phyloP scores from a whole-genome alignment of 495 filamentous ascomycete species.

The Penicillium herquei region DNA sequence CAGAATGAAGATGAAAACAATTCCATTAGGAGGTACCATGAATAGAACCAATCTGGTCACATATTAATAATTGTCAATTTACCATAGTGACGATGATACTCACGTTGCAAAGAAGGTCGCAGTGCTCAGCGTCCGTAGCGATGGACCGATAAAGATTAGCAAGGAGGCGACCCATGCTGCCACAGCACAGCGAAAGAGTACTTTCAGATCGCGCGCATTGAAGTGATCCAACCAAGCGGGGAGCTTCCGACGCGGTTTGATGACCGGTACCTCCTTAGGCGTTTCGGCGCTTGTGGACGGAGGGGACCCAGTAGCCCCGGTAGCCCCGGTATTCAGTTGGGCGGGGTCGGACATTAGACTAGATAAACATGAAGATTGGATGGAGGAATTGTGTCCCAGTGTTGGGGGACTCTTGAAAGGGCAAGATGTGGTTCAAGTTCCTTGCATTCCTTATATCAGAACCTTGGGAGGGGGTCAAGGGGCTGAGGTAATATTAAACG shows the following conservation, averaged over 20 bases:
- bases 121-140: slow-evolving; percentile 25
- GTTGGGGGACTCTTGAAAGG: neutral
- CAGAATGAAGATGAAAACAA: slow-evolving; percentile 40
- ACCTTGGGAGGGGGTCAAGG: neutral
- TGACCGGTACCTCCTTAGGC: slow-evolving; percentile 1
- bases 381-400: neutral
- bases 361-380: neutral
- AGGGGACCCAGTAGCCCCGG: slow-evolving; percentile 2
- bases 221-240: slow-evolving; percentile 44
- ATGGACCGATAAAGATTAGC: slow-evolving; percentile 40
- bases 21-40: slow-evolving; percentile 37
- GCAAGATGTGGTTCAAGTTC: neutral
- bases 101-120: slow-evolving; percentile 33
- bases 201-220: slow-evolving; percentile 45
- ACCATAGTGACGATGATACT: slow-evolving; percentile 1
- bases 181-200: slow-evolving; percentile 42
- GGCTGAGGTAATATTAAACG: slow-evolving; percentile 11
- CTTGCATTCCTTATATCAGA: neutral
- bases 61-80: neutral
- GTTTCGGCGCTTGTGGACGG: slow-evolving; percentile 9
- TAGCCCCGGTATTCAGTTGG: slow-evolving; percentile 8
- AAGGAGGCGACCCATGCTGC: slow-evolving; percentile 43
- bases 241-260: slow-evolving; percentile 21
- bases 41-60: slow-evolving; percentile 29
- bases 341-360: slow-evolving; percentile 13